A percentile compares a stretch with the other conserved stretches of the same genome.
Evolutionary conservation across 148 eudicot genomes (phyloP).

Genomic region (Amaranthus cruentus): DNA sequence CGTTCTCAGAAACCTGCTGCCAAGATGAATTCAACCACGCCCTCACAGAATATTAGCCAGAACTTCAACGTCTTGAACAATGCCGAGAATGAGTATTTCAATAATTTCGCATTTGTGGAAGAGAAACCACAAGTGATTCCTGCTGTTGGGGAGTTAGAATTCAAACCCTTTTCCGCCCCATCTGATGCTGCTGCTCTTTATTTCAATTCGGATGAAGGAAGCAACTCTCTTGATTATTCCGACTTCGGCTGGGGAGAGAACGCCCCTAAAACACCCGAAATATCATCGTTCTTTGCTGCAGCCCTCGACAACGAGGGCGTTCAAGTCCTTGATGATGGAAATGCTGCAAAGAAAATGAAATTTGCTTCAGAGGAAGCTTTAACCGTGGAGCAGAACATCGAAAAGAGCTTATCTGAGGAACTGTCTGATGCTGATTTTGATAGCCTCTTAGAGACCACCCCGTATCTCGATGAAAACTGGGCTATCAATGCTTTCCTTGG

Average conservation of each 20-base stretch:
- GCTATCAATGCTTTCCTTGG: constrained; percentile 63
- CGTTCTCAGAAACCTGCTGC: constrained; percentile 29
- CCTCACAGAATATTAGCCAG: constrained; percentile 30
- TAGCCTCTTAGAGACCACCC: constrained; percentile 46
- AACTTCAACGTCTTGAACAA: constrained; percentile 29
- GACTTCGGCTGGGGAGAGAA: constrained; percentile 75
- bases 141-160: constrained; percentile 27
- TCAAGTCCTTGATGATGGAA: constrained; percentile 38
- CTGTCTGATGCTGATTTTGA: constrained; percentile 48
- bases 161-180: constrained; percentile 25
- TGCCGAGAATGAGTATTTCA: constrained; percentile 26
- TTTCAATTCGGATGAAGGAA: constrained; percentile 68
- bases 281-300: constrained; percentile 67
- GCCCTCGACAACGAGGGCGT: constrained; percentile 40
- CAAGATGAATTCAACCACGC: constrained; percentile 26
- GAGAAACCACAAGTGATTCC: constrained; percentile 51
- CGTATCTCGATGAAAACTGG: constrained; percentile 72
- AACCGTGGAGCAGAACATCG: constrained; percentile 31
- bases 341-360: constrained; percentile 58
- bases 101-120: constrained; percentile 35
- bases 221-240: constrained; percentile 71
- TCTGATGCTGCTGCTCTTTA: constrained; percentile 32
- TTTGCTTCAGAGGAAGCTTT: constrained; percentile 24
- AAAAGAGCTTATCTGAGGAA: constrained; percentile 32
- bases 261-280: constrained; percentile 57